These are phyloP conservation scores for Huntiella decipiens DNA, from an alignment of 2,329 filamentous ascomycete genomes.

Conservation along the genomic window DNA sequence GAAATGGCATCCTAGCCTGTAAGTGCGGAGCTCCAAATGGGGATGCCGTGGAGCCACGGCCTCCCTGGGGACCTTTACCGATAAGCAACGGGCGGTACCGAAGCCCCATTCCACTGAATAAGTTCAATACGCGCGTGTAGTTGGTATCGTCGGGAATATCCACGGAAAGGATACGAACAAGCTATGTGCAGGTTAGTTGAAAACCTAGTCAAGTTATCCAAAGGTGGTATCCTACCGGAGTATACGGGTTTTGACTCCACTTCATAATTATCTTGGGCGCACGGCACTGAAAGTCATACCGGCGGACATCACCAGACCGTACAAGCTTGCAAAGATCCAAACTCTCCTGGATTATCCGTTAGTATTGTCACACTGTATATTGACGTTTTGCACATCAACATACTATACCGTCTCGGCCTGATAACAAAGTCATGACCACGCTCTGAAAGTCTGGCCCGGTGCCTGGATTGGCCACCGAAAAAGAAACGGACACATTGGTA, in stretches of 20 bases:
- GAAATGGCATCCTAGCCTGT: neutral
- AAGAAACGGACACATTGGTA: slow-evolving; percentile 5
- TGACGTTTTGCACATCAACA: neutral
- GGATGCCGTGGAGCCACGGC: slow-evolving; percentile 6
- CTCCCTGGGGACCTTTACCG: neutral
- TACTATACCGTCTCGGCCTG: slow-evolving; percentile 6
- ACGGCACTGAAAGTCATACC: slow-evolving; percentile 9
- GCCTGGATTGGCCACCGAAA: neutral
- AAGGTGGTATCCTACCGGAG: neutral
- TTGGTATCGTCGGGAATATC: slow-evolving; percentile 6
- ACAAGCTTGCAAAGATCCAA: slow-evolving; percentile 7
- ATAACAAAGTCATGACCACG: slow-evolving; percentile 6
- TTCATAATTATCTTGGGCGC: slow-evolving; percentile 9
- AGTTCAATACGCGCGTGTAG: slow-evolving; percentile 5
- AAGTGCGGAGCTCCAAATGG: slow-evolving; percentile 1
- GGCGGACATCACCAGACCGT: neutral
- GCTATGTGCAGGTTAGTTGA: slow-evolving; percentile 1
- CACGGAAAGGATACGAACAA: slow-evolving; percentile 7
- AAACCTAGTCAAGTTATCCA: neutral
- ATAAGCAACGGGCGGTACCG: slow-evolving; percentile 7
- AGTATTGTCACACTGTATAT: neutral
- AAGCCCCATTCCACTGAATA: slow-evolving; percentile 8
- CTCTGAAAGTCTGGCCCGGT: slow-evolving; percentile 3
- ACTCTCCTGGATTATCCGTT: neutral
- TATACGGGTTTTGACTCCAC: slow-evolving; percentile 3